A percentile compares a stretch with the other conserved stretches of the same genome.
These are phyloP conservation scores for Chaetoceros tenuissimus DNA, from an alignment of 108 stramenopile species.

Conservation along the genomic window DNA sequence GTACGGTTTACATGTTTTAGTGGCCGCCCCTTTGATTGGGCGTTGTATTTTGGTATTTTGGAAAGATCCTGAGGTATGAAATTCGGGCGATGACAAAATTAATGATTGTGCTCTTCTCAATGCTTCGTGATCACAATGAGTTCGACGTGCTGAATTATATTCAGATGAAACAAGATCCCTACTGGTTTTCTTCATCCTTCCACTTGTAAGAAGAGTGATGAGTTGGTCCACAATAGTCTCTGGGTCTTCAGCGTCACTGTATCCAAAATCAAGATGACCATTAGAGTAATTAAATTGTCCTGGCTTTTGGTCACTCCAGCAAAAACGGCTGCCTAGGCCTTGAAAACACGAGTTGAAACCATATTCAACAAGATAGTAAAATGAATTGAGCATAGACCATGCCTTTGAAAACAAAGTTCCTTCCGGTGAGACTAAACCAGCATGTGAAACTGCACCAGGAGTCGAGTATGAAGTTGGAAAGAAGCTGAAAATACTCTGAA, in stretches of 20 bases:
- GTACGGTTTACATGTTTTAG: slow-evolving; percentile 4
- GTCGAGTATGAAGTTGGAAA: slow-evolving; percentile 36
- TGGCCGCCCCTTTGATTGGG: not conserved
- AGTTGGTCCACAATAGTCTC: slow-evolving; percentile 17
- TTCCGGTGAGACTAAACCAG: slow-evolving; percentile 35
- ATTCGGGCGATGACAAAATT: not conserved
- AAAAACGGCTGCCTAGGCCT: not conserved
- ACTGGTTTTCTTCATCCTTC: slow-evolving; percentile 4
- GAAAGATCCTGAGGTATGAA: not conserved
- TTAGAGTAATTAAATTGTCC: not conserved
- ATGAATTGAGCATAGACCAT: slow-evolving; percentile 28
- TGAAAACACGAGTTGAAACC: slow-evolving; percentile 22
- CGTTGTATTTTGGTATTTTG: not conserved
- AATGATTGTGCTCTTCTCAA: not conserved
- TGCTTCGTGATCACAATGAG: not conserved
- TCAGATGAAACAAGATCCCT: not conserved
- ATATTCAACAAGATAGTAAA: slow-evolving; percentile 33
- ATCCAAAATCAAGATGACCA: not conserved
- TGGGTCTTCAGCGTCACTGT: not conserved
- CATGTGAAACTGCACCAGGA: slow-evolving; percentile 11
- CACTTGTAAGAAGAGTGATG: slow-evolving; percentile 9
- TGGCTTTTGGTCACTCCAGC: not conserved
- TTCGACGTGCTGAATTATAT: not conserved
- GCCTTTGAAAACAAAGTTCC: slow-evolving; percentile 26
- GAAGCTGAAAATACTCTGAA: slow-evolving; percentile 37